Conservation (phyloP, 352 stramenopile species). For the Phytophthora tentaculata region DNA sequence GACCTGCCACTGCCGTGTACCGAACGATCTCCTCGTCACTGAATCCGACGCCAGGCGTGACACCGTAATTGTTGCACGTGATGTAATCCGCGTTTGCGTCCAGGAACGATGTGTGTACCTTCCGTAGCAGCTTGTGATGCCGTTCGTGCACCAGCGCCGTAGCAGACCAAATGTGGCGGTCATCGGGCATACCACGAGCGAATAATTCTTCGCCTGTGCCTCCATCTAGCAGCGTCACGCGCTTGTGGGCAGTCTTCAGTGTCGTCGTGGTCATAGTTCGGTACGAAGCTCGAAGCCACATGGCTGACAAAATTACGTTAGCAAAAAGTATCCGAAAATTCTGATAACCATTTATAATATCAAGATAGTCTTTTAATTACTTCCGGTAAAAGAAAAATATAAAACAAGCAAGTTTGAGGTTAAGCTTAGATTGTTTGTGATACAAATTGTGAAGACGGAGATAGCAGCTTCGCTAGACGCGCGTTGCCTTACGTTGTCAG, state of each 20-base stretch:
- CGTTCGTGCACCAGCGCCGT: conserved; percentile 74
- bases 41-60: conserved; percentile 90
- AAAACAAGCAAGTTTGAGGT: no score
- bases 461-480: not conserved
- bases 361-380: no score
- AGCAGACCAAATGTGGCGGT: conserved; percentile 91
- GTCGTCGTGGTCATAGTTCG: not conserved
- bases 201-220: conserved; percentile 93
- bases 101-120: conserved; percentile 89
- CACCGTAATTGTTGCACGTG: conserved; percentile 93
- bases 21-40: conserved; percentile 62
- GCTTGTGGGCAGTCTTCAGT: not conserved
- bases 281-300: no score
- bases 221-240: conserved; percentile 78
- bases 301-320: no score
- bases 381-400: no score
- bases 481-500: conserved; percentile 12
- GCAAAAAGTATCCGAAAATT: not conserved
- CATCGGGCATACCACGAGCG: conserved; percentile 76
- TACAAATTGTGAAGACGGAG: not conserved
- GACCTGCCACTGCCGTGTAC: conserved; percentile 55
- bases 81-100: conserved; percentile 77
- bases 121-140: conserved; percentile 71
- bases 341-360: no score
- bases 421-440: no score